A percentile compares a stretch with the other conserved stretches of the same genome.
Evolutionary conservation across 352 stramenopile genomes (phyloP).

Genomic region (Phytophthora fragariae): DNA sequence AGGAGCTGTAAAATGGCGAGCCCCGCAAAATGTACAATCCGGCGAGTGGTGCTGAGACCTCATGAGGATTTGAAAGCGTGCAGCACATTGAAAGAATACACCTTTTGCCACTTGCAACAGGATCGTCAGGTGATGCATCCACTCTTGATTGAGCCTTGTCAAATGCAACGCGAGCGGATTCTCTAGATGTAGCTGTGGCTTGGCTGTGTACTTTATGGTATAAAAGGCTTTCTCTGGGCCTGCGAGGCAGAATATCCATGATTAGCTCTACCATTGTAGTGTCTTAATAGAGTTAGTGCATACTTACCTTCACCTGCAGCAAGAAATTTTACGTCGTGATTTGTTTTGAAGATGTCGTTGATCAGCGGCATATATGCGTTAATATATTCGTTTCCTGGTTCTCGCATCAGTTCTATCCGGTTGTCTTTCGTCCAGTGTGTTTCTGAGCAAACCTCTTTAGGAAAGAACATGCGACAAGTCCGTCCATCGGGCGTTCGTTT

Average conservation of each 20-base stretch:
- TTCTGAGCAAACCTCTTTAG: not conserved
- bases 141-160: constrained; percentile 2
- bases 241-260: not conserved
- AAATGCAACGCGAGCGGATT: constrained; percentile 12
- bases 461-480: constrained; percentile 13
- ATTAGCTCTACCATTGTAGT: no score
- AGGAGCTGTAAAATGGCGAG: no score
- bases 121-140: not conserved
- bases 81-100: no score
- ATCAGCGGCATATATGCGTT: constrained; percentile 4
- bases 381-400: constrained; percentile 6
- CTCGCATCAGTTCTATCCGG: not conserved
- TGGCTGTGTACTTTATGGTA: constrained; percentile 12
- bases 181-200: constrained; percentile 7
- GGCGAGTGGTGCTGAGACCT: no score
- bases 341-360: constrained; percentile 12
- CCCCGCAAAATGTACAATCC: no score
- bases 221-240: constrained; percentile 8
- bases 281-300: no score
- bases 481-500: constrained; percentile 10
- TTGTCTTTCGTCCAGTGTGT: constrained; percentile 8
- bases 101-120: not conserved
- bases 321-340: constrained; percentile 15
- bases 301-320: constrained; percentile 11
- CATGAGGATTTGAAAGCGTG: no score